Evolutionary conservation across 2,329 filamentous ascomycete genomes (phyloP), one percentile per base, ranked within the genome.

Genomic region (Phialophora chinensis): DNA sequence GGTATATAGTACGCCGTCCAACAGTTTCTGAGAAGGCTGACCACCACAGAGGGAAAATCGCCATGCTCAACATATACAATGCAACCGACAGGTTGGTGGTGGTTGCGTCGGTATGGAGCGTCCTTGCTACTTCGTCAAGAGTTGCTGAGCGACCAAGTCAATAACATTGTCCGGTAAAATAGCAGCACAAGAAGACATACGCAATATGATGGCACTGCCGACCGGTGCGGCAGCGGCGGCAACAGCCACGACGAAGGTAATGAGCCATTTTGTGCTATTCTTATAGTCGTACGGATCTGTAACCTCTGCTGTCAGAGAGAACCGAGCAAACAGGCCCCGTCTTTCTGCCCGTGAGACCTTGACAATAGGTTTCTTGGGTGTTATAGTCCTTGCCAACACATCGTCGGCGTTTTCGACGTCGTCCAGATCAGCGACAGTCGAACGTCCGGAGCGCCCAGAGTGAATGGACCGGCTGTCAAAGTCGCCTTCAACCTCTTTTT

Each of bases 1-100:
- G 78, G 75, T 94, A 95, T 72, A 96, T 90, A n/a, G 87, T 88
- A 25, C 92, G 86, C 49, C 92, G 86, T 12, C 92, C 92, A 0
- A 84, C 74, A 3, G 79, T 79, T 72, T 95, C 92, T 8, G 90
- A 92, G 74, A 95, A 93, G 1, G 89, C 89, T 0, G 90, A 92
- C 91, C 91, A 95, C 91, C 91, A 95, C 0, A 96, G 82, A 0
- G 92, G 92, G 71, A 93, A 94, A 53, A 95, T 91, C 63, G 88
- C 87, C 91, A 95, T 92, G 72, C 86, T 82, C 4, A 95, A 82
- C 91, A 95, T 92, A 76, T 93, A 95, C 65, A 94, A 78, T 0
- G 91, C 90, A 0, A 95, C 86, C 0, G 89, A 89, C 65, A 95
- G 75, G 76, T 95, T 96, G 63, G 89, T 87, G 17, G 91, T 80